Base-by-base conservation (phyloP, 768 basidiomycete species). In the Russula sp. region DNA sequence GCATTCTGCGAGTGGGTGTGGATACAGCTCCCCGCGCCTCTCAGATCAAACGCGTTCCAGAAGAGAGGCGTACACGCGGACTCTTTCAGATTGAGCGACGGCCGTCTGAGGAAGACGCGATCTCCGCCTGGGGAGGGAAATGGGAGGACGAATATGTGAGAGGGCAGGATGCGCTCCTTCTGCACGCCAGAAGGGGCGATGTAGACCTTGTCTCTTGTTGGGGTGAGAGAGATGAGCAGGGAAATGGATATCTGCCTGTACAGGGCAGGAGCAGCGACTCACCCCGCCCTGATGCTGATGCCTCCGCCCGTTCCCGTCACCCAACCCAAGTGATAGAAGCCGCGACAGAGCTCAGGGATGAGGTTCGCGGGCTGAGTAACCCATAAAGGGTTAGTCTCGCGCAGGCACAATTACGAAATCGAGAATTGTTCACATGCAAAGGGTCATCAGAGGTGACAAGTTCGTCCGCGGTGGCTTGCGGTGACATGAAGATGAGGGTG, bases 1-100 rank as follows among this genome's bases (percentile, higher is more conserved):
- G 86, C 92, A 72, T 94, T 84, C 71, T 94, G 92, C 0, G 89
- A 91, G 71, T 94, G 93, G 0, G 92, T 94, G 71, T 94, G 93
- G 65, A 95, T 92, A 69, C 91, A 94, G 49, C 90, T 90, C 1
- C 89, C 88, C 2, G 92, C 91, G 62, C 81, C 77, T 22, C 90
- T 79, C 66, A 89, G 75, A 37, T 87, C 86, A 71, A 93, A 95
- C 2, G 92, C 90, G 70, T 92, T 93, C 90, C 90, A 94, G 77
- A 95, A 95, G 16, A 94, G 77, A 13, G 93, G 93, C 0, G 92
- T 94, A 72, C 93, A 94, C 0, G 89, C 89, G 1, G 88, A 90
- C 70, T 94, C 91, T 69, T 90, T 93, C 63, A 94, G 78, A 62
- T 84, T 82, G 64, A 78, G 72, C 11, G 78, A 76, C 10, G 93